Evolutionary conservation across 768 basidiomycete species (phyloP), one percentile per base, ranked within the genome.

Genomic region (Boletus insuetus): DNA sequence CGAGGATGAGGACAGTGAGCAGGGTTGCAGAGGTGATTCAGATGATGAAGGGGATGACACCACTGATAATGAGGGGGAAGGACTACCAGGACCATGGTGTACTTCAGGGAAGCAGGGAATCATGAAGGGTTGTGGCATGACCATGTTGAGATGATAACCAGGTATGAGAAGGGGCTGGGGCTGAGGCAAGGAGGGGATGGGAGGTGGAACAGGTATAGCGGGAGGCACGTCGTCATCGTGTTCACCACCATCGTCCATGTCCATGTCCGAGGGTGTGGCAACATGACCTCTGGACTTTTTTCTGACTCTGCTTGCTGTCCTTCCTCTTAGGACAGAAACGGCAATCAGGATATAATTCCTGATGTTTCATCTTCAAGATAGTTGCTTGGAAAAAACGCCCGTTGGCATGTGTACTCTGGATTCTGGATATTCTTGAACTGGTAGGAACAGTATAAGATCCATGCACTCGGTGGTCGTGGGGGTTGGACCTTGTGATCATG

Each of bases 401-500:
- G 34, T 59, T 54, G 66, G 11, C 73, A 66, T 55, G 69, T 29
- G 22, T 22, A 22, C 31, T 32, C 11, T 58, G 55, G 24, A 65
- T 37, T 32, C 11, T 58, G 55, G 24, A 65, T 37, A 22, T 6
- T 0, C 1, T 0, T 71, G 41, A 82, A 73, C 64, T 80, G 83
- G 57, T 82, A 78, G 3, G 86, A 82, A 40, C 91, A 82, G 69
- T 88, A 93, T 16, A 92, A 59, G 55, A 93, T 92, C 87, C 89
- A 93, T 0, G 89, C 84, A 65, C 91, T 93, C 10, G 85, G 82
- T 4, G 91, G 90, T 0, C 91, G 79, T 11, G 86, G 85, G 6
- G 79, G 76, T 52, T 77, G 70, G 16, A 71, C 56, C 47, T 53
- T 60, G 52, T 51, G 46, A 20, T 35, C 64, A 50, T 41, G 50